These are phyloP conservation scores for Auricularia cornea DNA, from an alignment of 768 basidiomycete species.

Conservation along the genomic window DNA sequence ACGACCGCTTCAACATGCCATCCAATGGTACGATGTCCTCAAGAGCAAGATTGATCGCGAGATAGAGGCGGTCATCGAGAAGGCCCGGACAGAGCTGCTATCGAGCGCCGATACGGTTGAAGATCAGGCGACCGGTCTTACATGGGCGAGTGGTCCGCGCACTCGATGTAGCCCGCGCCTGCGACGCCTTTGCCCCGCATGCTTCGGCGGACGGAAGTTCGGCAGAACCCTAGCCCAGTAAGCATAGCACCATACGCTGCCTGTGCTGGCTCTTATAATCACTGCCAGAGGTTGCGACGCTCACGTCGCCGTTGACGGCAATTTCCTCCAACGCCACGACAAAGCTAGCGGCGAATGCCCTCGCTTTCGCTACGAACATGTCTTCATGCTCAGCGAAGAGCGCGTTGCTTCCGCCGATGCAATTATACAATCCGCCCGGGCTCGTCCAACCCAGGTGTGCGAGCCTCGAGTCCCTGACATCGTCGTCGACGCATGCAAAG, in stretches of 20 bases:
- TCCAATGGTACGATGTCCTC: slow-evolving; percentile 24
- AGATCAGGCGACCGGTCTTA: too few relatives aligned
- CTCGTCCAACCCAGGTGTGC: slow-evolving; percentile 5
- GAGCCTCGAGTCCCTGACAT: slow-evolving; percentile 21
- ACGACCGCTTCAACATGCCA: slow-evolving; percentile 13
- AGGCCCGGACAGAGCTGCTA: too few relatives aligned
- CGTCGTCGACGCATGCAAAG: slow-evolving; percentile 11
- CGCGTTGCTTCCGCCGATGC: too few relatives aligned
- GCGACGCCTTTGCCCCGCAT: too few relatives aligned
- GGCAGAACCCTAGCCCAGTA: not conserved
- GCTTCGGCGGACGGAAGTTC: too few relatives aligned
- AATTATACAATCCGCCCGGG: too few relatives aligned
- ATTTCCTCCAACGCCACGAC: slow-evolving; percentile 32
- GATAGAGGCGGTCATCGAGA: slow-evolving; percentile 9
- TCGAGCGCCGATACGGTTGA: too few relatives aligned
- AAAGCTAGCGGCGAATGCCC: slow-evolving; percentile 23
- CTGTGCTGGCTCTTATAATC: slow-evolving; percentile 5
- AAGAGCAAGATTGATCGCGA: slow-evolving; percentile 10
- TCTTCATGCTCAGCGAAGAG: slow-evolving; percentile 25
- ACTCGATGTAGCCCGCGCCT: too few relatives aligned
- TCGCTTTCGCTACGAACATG: slow-evolving; percentile 24
- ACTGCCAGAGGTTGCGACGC: slow-evolving; percentile 26
- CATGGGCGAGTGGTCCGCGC: too few relatives aligned
- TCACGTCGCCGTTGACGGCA: slow-evolving; percentile 30
- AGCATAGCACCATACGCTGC: too few relatives aligned